Base-by-base conservation (phyloP, 495 filamentous ascomycete species). In the Penicillium macrosclerotiorum region DNA sequence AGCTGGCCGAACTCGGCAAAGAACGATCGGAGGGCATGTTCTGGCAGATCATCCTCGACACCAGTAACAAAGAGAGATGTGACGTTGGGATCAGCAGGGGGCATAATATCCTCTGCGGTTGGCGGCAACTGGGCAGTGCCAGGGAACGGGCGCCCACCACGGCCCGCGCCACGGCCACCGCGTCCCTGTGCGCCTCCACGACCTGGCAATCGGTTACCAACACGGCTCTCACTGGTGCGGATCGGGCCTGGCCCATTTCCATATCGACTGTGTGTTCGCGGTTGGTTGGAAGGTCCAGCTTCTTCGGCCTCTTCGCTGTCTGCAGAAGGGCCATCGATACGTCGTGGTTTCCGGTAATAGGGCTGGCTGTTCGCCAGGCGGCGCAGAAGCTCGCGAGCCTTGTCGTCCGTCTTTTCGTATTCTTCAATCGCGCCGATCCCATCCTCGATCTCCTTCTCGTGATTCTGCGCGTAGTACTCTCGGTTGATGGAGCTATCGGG, bases 331-430 rank as follows among this genome's bases (percentile, higher is more conserved):
- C 69, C 76, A 45, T 83, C 83, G 42, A 88, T 69, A 31, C 86
- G 74, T 23, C 90, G 82, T 44, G 81, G 82, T 65, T 88, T 92
- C 59, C 88, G 83, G 60, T 95, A 94, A 60, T 96, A 97, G 0
- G 93, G 93, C 59, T 96, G 88, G 63, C 89, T 96, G 45, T 86
- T 85, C 14, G 93, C 93, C 29, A 98, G 72, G 49, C 89, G 72
- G 58, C 88, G 75, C 53, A 98, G 68, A 17, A 98, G 74, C 51
- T 97, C 93, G 22, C 91, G 74, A 3, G 90, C 93, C 65, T 96
- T 96, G 65, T 96, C 90, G 53, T 98, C 93, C 8, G 90, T 88
- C 75, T 96, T 96, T 54, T 97, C 92, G 60, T 96, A 96, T 55
- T 88, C 89, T 57, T 87, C 88, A 47, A 90, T 80, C 0, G 84